phyloP scores from a whole-genome alignment of 2,329 filamentous ascomycete species.

The Colletotrichum tanaceti region DNA sequence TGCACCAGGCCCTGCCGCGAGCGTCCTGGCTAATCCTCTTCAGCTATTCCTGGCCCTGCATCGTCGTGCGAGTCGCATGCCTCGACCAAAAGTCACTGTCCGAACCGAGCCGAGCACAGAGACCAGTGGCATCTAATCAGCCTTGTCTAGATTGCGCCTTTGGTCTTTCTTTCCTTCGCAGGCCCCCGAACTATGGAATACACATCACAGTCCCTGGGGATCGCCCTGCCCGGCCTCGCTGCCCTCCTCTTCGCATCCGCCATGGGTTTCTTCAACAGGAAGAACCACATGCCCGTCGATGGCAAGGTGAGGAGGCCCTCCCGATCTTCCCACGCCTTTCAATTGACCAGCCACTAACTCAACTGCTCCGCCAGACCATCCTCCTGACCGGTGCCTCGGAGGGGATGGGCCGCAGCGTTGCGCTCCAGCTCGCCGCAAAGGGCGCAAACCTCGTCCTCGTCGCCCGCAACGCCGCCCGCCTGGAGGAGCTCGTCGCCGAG shows the following conservation, averaged over 20 bases:
- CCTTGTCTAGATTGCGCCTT: not conserved
- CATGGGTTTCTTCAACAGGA: constrained; percentile 77
- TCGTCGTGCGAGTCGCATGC: too few species aligned
- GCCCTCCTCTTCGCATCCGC: constrained; percentile 51
- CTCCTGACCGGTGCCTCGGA: constrained; percentile 92
- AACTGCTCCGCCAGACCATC: constrained; percentile 71
- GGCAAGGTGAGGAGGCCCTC: constrained; percentile 72
- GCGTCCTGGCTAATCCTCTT: not conserved
- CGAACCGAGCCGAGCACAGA: not conserved
- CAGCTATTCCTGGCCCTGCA: not conserved
- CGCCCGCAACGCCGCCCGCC: constrained; percentile 79
- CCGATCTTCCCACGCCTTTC: constrained; percentile 3
- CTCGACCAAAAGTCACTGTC: not conserved
- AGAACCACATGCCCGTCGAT: constrained; percentile 85
- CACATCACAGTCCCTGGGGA: constrained; percentile 57
- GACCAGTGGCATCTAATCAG: not conserved
- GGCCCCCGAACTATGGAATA: constrained; percentile 8
- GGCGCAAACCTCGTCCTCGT: constrained; percentile 91
- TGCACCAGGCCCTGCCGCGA: not conserved
- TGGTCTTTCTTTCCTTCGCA: not conserved
- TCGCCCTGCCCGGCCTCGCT: constrained; percentile 59
- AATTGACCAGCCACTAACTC: not conserved
- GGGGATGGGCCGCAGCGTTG: constrained; percentile 86
- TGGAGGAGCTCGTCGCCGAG: constrained; percentile 71
- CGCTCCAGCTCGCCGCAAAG: constrained; percentile 79